A percentile compares a stretch with the other conserved stretches of the same genome.
These are phyloP conservation scores for Leccinum aurantiacum DNA, from an alignment of 768 basidiomycete species.

Conservation along the genomic window DNA sequence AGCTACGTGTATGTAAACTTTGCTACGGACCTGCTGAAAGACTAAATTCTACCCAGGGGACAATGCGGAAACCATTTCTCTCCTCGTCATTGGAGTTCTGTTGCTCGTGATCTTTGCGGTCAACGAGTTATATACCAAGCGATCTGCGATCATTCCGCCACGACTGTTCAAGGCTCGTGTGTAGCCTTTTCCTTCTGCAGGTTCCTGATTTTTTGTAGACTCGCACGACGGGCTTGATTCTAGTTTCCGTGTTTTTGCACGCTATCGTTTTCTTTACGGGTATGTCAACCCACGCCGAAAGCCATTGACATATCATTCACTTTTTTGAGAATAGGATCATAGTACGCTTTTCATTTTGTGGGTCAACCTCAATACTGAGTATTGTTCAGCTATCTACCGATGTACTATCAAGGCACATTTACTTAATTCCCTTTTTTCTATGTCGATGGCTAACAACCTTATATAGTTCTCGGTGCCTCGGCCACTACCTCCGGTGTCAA, in stretches of 20 bases:
- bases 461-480: conserved; percentile 36
- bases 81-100: conserved; percentile 35
- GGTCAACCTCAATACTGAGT: conserved; percentile 4
- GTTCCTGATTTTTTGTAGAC: conserved; percentile 27
- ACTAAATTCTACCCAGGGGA: conserved; percentile 25
- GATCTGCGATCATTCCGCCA: conserved; percentile 40
- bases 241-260: conserved; percentile 37
- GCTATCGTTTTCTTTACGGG: conserved; percentile 34
- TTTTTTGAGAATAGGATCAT: conserved; percentile 21
- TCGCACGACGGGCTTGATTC: conserved; percentile 36
- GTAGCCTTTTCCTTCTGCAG: background rate
- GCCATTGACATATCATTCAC: background rate
- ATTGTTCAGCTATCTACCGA: conserved; percentile 35
- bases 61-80: conserved; percentile 34
- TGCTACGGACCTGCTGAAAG: background rate
- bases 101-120: conserved; percentile 30
- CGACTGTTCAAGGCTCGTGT: conserved; percentile 36
- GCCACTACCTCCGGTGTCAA: conserved; percentile 35
- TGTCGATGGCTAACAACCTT: background rate
- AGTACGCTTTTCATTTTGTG: conserved; percentile 16
- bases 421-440: background rate
- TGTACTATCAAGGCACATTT: conserved; percentile 39
- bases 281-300: conserved; percentile 9
- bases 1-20: conserved; percentile 28
- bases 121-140: conserved; percentile 37